These are phyloP conservation scores for Colletotrichum liaoningense DNA, from an alignment of 2,329 filamentous ascomycete species.

Conservation along the genomic window DNA sequence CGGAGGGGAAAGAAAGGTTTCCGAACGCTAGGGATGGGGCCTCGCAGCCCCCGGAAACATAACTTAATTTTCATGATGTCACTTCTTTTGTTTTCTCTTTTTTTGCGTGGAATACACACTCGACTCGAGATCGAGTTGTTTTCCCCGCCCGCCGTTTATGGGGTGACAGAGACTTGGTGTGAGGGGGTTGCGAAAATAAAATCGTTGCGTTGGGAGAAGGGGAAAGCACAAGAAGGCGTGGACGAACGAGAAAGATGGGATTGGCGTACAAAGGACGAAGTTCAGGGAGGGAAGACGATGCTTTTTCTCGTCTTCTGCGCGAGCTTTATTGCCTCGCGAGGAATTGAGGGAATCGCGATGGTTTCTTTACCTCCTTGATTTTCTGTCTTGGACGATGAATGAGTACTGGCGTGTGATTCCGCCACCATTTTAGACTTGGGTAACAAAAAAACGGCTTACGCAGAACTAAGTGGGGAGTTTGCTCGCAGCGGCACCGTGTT, in stretches of 20 bases:
- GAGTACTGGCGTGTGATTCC: conserved; percentile 29
- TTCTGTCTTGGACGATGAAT: conserved; percentile 37
- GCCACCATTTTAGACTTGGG: conserved; percentile 30
- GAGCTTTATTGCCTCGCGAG: not conserved
- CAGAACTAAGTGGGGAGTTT: not conserved
- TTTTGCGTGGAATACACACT: conserved; percentile 16
- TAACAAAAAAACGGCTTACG: conserved; percentile 8
- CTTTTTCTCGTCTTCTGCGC: conserved; percentile 17
- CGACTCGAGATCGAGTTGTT: conserved; percentile 1
- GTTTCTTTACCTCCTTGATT: conserved; percentile 4
- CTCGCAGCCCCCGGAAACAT: conserved; percentile 32
- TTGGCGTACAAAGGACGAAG: conserved; percentile 23
- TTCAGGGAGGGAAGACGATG: conserved; percentile 28
- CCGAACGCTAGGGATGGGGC: conserved; percentile 22
- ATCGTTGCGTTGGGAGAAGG: conserved; percentile 15
- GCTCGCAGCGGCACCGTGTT: too few species aligned
- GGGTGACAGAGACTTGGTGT: not conserved
- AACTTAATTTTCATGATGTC: conserved; percentile 37
- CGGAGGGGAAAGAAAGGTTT: conserved; percentile 24
- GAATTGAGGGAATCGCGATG: conserved; percentile 9
- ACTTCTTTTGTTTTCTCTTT: conserved; percentile 22
- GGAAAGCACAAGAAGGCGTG: not conserved
- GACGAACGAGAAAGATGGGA: conserved; percentile 4
- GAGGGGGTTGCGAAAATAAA: conserved; percentile 8
- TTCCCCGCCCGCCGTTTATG: conserved; percentile 2